Percentiles rank a stretch among this genome's conserved stretches.
These are phyloP conservation scores for Manihot esculenta DNA, from an alignment of 441 rosid genomes.

Conservation along the genomic window DNA sequence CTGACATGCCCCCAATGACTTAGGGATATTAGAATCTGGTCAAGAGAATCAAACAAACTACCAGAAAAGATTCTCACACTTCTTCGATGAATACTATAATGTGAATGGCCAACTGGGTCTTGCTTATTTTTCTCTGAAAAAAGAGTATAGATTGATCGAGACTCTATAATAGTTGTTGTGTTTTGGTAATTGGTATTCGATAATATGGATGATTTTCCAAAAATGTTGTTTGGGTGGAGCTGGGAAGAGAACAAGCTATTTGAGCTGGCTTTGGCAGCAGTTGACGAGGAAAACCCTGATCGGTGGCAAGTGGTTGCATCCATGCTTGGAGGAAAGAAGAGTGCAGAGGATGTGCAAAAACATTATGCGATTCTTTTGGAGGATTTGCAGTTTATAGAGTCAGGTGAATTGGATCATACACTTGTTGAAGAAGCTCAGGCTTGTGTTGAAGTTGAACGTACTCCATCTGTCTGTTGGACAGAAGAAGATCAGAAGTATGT, in stretches of 20 bases:
- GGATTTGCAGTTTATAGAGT: slow-evolving; percentile 63
- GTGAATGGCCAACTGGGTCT: slow-evolving; percentile 28
- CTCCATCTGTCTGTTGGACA: slow-evolving; percentile 42
- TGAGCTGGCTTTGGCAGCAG: slow-evolving; percentile 67
- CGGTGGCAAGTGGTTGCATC: slow-evolving; percentile 63
- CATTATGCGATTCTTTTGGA: slow-evolving; percentile 58
- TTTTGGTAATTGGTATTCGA: not conserved
- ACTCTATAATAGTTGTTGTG: not conserved
- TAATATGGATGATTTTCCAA: slow-evolving; percentile 40
- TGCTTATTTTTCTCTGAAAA: slow-evolving; percentile 25
- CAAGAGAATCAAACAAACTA: slow-evolving; percentile 32
- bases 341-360: slow-evolving; percentile 52
- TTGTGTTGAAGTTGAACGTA: slow-evolving; percentile 36
- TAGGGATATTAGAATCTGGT: slow-evolving; percentile 35
- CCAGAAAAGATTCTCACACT: slow-evolving; percentile 26
- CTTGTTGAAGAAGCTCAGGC: slow-evolving; percentile 37
- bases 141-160: slow-evolving; percentile 8
- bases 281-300: slow-evolving; percentile 53
- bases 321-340: slow-evolving; percentile 62
- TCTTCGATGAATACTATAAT: slow-evolving; percentile 37
- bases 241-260: slow-evolving; percentile 80
- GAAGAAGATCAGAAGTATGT: slow-evolving; percentile 55
- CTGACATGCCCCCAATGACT: slow-evolving; percentile 32
- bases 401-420: slow-evolving; percentile 55
- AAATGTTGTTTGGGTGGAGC: slow-evolving; percentile 51